phyloP scores from a whole-genome alignment of 192 early-diverging fungal genomes.

The Thoreauomyces humboldtii region DNA sequence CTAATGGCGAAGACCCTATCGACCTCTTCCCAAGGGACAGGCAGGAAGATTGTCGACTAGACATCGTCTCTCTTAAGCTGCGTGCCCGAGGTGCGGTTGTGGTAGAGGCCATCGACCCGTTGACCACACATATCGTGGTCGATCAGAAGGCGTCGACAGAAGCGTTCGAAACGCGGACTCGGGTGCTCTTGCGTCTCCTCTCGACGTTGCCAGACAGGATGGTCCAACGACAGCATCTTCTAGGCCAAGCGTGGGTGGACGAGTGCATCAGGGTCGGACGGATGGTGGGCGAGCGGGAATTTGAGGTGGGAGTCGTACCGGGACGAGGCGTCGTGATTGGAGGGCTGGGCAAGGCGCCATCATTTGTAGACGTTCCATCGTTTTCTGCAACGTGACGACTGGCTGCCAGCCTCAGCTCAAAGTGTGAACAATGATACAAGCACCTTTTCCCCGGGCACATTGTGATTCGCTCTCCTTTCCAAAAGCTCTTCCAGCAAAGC shows the following conservation, averaged over 20 bases:
- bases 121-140: conserved; percentile 24
- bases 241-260: conserved; percentile 1
- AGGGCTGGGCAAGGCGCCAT: not conserved
- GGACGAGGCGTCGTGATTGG: not conserved
- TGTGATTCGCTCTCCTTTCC: too few species aligned
- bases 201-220: not conserved
- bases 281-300: not conserved
- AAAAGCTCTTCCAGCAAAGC: too few species aligned
- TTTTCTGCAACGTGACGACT: too few species aligned
- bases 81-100: conserved; percentile 15
- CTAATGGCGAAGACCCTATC: not conserved
- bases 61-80: not conserved
- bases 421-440: too few species aligned
- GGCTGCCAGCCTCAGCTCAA: too few species aligned
- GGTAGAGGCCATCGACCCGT: not conserved
- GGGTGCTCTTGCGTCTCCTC: not conserved
- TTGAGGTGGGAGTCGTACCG: not conserved
- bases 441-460: too few species aligned
- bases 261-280: not conserved
- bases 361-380: too few species aligned
- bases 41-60: conserved; percentile 7
- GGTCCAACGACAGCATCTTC: not conserved
- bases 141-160: not conserved
- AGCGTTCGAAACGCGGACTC: not conserved
- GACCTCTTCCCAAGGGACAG: too few species aligned